Percentiles rank a stretch among this genome's conserved stretches.
These are phyloP conservation scores for Keithomyces neogunnii DNA, from an alignment of 2,329 filamentous ascomycete genomes.

Conservation along the genomic window DNA sequence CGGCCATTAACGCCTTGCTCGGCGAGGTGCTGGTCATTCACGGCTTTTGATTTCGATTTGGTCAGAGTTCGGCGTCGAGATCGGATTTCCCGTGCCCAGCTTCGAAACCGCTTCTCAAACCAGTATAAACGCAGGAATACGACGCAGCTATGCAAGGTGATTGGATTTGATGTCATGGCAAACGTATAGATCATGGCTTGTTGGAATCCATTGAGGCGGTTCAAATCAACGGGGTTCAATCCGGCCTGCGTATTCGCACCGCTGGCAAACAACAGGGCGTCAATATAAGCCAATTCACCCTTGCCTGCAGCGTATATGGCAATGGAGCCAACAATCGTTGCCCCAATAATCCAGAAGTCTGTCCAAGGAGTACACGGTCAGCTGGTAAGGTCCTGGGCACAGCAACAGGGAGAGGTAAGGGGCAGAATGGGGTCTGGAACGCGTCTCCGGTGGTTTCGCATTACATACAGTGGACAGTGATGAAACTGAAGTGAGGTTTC, in stretches of 20 bases:
- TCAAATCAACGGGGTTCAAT: conserved; percentile 71
- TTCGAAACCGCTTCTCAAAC: conserved; percentile 95
- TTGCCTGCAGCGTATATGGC: conserved; percentile 57
- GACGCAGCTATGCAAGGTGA: conserved; percentile 75
- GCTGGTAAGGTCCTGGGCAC: not conserved
- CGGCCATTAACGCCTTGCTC: conserved; percentile 59
- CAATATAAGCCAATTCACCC: conserved; percentile 64
- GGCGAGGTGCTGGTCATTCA: conserved; percentile 34
- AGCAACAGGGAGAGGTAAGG: not conserved
- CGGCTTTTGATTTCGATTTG: conserved; percentile 48
- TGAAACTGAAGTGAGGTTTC: conserved; percentile 70
- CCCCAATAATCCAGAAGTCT: conserved; percentile 75
- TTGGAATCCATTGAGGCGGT: conserved; percentile 60
- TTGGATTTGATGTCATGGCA: conserved; percentile 69
- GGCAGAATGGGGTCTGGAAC: not conserved
- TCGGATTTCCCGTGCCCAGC: conserved; percentile 67
- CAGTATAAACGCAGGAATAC: conserved; percentile 92
- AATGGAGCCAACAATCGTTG: conserved; percentile 66
- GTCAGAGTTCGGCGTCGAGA: conserved; percentile 55
- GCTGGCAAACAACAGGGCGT: conserved; percentile 81
- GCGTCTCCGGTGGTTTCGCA: not conserved
- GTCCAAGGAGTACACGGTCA: conserved; percentile 8
- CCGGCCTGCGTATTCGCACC: conserved; percentile 88
- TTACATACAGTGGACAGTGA: conserved; percentile 65
- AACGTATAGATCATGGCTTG: conserved; percentile 66